A percentile compares a stretch with the other conserved stretches of the same genome.
These are phyloP conservation scores for Cicer judaicum DNA, from an alignment of 306 rosid species.

Conservation along the genomic window DNA sequence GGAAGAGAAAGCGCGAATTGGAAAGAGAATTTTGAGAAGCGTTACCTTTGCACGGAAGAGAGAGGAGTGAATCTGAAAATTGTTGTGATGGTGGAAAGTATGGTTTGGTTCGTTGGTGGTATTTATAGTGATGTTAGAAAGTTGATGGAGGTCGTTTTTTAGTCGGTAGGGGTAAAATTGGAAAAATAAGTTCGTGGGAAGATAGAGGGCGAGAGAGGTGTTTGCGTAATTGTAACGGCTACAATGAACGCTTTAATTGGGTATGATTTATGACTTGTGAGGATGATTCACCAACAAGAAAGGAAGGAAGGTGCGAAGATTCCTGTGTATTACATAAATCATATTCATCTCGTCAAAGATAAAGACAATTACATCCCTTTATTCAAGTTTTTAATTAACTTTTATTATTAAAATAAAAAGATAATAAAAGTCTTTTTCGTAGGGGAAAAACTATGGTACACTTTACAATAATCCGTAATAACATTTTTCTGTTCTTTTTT, in stretches of 20 bases:
- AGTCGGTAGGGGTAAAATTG: constrained; percentile 48
- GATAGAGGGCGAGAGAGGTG: neutral
- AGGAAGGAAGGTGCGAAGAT: neutral
- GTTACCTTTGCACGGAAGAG: constrained; percentile 38
- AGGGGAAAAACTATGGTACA: neutral
- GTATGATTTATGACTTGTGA: constrained; percentile 5
- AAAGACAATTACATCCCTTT: neutral
- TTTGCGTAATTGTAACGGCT: constrained; percentile 49
- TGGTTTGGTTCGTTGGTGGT: neutral
- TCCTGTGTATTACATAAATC: constrained; percentile 2
- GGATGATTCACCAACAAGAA: constrained; percentile 9
- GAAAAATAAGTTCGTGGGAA: constrained; percentile 10
- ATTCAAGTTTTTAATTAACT: neutral
- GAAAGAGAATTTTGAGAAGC: constrained; percentile 5
- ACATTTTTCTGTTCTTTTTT: too few species aligned
- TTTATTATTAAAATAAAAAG: neutral
- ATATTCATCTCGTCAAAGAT: neutral
- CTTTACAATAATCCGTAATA: neutral
- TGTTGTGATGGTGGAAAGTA: neutral
- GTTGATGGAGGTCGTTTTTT: constrained; percentile 28
- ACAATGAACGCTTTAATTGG: constrained; percentile 23
- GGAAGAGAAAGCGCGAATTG: constrained; percentile 7
- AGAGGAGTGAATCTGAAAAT: neutral
- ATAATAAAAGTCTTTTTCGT: neutral
- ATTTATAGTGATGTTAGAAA: constrained; percentile 25